Conservation (phyloP, 148 eudicot genomes). For the Salicornia ramosissima region DNA sequence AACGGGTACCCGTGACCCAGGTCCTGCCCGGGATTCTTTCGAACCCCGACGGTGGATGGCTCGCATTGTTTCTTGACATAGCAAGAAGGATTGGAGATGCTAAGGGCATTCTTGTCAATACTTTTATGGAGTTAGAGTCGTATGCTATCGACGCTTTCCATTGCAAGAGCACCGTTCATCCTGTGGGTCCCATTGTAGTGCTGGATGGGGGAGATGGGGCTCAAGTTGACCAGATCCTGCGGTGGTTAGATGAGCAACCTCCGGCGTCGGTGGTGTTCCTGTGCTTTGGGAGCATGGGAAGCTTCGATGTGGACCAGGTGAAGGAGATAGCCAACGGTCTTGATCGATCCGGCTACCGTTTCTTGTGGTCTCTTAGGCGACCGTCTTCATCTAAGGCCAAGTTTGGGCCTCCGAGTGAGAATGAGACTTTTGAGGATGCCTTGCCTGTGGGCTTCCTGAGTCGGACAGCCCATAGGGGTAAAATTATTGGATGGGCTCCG, state of each 20-base stretch:
- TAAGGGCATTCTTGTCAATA: conserved; percentile 44
- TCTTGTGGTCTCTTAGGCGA: conserved; percentile 38
- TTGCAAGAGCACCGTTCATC: conserved; percentile 33
- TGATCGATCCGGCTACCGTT: conserved; percentile 34
- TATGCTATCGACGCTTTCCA: conserved; percentile 18
- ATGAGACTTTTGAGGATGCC: conserved; percentile 8
- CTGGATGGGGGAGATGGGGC: neutral
- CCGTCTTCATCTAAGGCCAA: conserved; percentile 12
- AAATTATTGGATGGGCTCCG: conserved; percentile 40
- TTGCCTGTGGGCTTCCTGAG: conserved; percentile 42
- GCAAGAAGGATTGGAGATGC: conserved; percentile 22
- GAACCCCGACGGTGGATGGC: conserved; percentile 15
- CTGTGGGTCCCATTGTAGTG: conserved; percentile 46
- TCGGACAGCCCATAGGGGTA: conserved; percentile 27
- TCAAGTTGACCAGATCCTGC: conserved; percentile 14
- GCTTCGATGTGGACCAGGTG: conserved; percentile 34
- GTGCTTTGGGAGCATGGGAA: conserved; percentile 60
- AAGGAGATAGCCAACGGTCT: conserved; percentile 46
- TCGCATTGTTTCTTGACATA: neutral
- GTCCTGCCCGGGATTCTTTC: conserved; percentile 17
- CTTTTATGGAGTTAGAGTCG: conserved; percentile 38
- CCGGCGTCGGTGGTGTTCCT: conserved; percentile 44
- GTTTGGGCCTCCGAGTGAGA: conserved; percentile 11
- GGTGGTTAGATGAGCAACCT: conserved; percentile 52
- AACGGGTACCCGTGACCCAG: conserved; percentile 13